These are phyloP conservation scores for Orbilia oligospora DNA, from an alignment of 2,329 filamentous ascomycete species.

Conservation along the genomic window DNA sequence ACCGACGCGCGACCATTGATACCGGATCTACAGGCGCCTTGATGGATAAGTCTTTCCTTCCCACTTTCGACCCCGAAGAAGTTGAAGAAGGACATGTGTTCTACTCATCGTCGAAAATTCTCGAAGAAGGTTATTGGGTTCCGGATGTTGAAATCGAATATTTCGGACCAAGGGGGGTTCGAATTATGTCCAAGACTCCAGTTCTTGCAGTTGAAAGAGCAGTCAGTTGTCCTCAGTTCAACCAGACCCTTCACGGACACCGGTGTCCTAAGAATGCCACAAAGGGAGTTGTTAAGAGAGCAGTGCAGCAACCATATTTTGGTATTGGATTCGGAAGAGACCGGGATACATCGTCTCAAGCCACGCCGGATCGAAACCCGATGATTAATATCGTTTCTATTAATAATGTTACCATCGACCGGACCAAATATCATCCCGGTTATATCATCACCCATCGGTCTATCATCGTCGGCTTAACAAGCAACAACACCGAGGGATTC, in stretches of 20 bases:
- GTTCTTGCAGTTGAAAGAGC: slow-evolving; percentile 28
- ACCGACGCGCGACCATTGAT: slow-evolving; percentile 4
- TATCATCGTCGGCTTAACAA: slow-evolving; percentile 20
- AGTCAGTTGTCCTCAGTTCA: slow-evolving; percentile 6
- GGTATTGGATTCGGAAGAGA: slow-evolving; percentile 31
- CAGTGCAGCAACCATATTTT: slow-evolving; percentile 17
- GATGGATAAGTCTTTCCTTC: slow-evolving; percentile 28
- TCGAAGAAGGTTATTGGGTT: slow-evolving; percentile 27
- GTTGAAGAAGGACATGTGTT: slow-evolving; percentile 28
- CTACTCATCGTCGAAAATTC: slow-evolving; percentile 27
- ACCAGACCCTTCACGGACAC: slow-evolving; percentile 16
- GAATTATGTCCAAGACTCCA: slow-evolving; percentile 24
- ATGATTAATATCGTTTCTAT: slow-evolving; percentile 41
- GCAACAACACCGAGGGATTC: slow-evolving; percentile 27
- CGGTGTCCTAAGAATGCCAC: slow-evolving; percentile 10
- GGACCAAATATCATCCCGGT: slow-evolving; percentile 29
- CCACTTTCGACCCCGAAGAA: slow-evolving; percentile 12
- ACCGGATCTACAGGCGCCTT: slow-evolving; percentile 23
- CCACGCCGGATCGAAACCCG: slow-evolving; percentile 26
- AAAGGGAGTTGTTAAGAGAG: slow-evolving; percentile 8
- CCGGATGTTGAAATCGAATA: slow-evolving; percentile 32
- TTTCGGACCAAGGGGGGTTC: slow-evolving; percentile 13
- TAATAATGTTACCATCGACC: slow-evolving; percentile 28
- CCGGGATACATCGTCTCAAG: slow-evolving; percentile 19
- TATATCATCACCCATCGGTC: slow-evolving; percentile 28